Percentiles rank a stretch among this genome's conserved stretches.
Conservation (phyloP, 1,139 yeast species). For the Pichia sp. region DNA sequence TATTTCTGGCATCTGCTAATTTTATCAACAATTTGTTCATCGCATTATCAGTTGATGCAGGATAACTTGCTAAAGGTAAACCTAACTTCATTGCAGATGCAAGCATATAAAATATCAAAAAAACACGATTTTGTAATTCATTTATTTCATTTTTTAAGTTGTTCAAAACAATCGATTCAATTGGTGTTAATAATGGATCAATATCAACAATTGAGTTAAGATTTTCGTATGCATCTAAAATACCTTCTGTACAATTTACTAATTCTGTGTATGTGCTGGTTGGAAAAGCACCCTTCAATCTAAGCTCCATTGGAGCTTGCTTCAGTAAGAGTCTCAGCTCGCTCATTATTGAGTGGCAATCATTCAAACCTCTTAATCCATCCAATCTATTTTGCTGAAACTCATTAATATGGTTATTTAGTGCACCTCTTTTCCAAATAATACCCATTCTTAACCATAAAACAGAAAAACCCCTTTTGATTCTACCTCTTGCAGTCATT, state of each 20-base stretch:
- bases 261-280: slow-evolving; percentile 43
- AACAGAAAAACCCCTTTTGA: slow-evolving; percentile 57
- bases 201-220: slow-evolving; percentile 60
- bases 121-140: slow-evolving; percentile 66
- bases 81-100: slow-evolving; percentile 73
- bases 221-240: slow-evolving; percentile 70
- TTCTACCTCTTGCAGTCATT: slow-evolving; percentile 63
- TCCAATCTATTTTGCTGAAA: slow-evolving; percentile 31
- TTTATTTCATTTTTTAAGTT: slow-evolving; percentile 53
- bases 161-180: slow-evolving; percentile 51
- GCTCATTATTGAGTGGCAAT: slow-evolving; percentile 49
- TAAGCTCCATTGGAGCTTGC: slow-evolving; percentile 71
- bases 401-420: slow-evolving; percentile 25
- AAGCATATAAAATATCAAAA: slow-evolving; percentile 68
- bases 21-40: slow-evolving; percentile 62
- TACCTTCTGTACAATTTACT: slow-evolving; percentile 51
- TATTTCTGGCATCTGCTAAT: slow-evolving; percentile 45
- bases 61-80: slow-evolving; percentile 67
- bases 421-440: slow-evolving; percentile 67
- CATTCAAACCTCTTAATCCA: slow-evolving; percentile 50
- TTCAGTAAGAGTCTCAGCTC: slow-evolving; percentile 55
- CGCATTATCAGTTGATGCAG: slow-evolving; percentile 75
- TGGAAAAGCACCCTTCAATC: slow-evolving; percentile 73
- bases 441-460: slow-evolving; percentile 78
- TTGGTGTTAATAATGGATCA: slow-evolving; percentile 47